Evolutionary conservation across 768 basidiomycete genomes (phyloP).

Genomic region (Hirschioporus abietinus): DNA sequence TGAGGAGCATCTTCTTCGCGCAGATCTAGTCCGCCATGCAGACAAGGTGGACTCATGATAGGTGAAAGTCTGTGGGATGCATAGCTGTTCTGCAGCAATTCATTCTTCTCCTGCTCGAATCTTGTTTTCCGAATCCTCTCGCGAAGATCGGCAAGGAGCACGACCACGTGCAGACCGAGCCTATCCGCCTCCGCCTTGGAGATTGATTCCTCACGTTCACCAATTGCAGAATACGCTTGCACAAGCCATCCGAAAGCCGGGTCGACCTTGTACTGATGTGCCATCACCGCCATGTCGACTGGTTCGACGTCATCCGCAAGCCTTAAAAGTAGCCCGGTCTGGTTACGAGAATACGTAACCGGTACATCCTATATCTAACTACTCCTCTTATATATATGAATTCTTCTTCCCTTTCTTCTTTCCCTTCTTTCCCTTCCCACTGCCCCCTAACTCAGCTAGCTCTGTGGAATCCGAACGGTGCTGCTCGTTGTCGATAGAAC

Average conservation of each 20-base stretch:
- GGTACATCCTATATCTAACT: too few species aligned
- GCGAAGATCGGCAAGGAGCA: slow-evolving; percentile 47
- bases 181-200: slow-evolving; percentile 46
- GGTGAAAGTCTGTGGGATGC: not conserved
- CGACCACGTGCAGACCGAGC: slow-evolving; percentile 53
- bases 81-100: not conserved
- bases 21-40: too few species aligned
- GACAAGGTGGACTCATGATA: not conserved
- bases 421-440: too few species aligned
- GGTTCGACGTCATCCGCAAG: slow-evolving; percentile 27
- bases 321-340: too few species aligned
- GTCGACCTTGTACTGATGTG: slow-evolving; percentile 31
- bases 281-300: slow-evolving; percentile 33
- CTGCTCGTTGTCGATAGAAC: too few species aligned
- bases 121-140: slow-evolving; percentile 25
- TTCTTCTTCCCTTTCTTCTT: too few species aligned
- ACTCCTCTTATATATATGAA: too few species aligned
- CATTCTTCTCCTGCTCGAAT: not conserved
- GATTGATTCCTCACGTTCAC: slow-evolving; percentile 47
- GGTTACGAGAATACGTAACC: too few species aligned
- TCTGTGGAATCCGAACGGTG: too few species aligned
- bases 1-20: too few species aligned
- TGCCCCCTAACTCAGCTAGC: too few species aligned
- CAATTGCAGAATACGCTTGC: slow-evolving; percentile 34
- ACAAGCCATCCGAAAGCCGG: slow-evolving; percentile 25